Evolutionary conservation across 139 green algal genomes (phyloP), one percentile per base, ranked within the genome.

Genomic region (Auxenochlorella pyrenoidosa): DNA sequence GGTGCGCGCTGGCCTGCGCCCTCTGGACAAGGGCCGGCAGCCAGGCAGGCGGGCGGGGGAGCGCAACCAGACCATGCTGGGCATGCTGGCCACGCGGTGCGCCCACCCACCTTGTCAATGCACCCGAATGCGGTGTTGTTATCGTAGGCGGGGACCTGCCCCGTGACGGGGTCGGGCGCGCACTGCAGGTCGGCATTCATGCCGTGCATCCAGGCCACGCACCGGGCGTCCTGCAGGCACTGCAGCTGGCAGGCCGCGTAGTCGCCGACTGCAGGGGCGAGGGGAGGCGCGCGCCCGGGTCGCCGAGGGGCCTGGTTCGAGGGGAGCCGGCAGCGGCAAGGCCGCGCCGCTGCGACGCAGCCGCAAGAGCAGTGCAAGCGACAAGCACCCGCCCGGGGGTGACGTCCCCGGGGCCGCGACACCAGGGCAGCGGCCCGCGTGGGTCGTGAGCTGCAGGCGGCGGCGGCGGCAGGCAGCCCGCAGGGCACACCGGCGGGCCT

Each of bases 181-280:
- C 80, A 85, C 12, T 54, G 22, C 40, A 43, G n/a, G 40, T 85
- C 80, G 8, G 41, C 22, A 32, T 85, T 75, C 3, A 1, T 24
- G 12, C 68, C n/a, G 22, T 16, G 24, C 60, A 85, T 85, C 80
- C 80, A 85, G 0, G 40, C 80, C 63, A 76, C 63, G 43, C 80
- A 85, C 2, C 32, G 21, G 6, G 44, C 40, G 80, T 65, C 40
- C 1, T 19, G 38, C 41, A 85, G 40, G 63, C 80, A 85, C 38
- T 65, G 15, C 28, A 43, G 8, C 80, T 85, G 80, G 80, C 80
- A 85, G 5, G 26, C 2, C 0, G 13, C 30, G 30, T 60, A 77
- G 13, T 8, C 28, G 76, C 58, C 47, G 15, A 5, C 76, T 82
- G 76, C 76, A 41, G 43, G 2, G 40, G 75, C 19, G 22, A 60